Percentiles rank a stretch among this genome's conserved stretches.
Evolutionary conservation across 2,329 filamentous ascomycete species (phyloP).

Genomic region (Aspergillus awamori): DNA sequence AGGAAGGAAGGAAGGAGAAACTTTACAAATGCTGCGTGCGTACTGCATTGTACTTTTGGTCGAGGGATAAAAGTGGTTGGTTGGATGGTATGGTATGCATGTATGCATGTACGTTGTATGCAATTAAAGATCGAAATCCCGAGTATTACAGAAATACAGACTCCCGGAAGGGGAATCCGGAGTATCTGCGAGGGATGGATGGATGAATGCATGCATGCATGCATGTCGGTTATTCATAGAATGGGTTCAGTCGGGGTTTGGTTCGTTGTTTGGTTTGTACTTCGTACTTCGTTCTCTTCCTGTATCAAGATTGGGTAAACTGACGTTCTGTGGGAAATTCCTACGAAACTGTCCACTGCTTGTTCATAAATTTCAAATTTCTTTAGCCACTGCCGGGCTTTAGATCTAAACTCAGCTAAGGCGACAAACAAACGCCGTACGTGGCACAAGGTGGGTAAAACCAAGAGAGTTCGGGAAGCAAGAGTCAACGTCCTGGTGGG

Average conservation of each 20-base stretch:
- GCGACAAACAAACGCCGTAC: slow-evolving; percentile 28
- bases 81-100: background rate
- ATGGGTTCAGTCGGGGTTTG: background rate
- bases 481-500: slow-evolving; percentile 22
- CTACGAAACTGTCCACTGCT: background rate
- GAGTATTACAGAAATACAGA: background rate
- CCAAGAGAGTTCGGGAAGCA: slow-evolving; percentile 25
- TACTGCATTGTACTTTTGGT: too few relatives aligned
- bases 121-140: too few relatives aligned
- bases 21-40: too few relatives aligned
- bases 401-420: slow-evolving; percentile 31
- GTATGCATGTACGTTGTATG: background rate
- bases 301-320: too few relatives aligned
- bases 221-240: background rate
- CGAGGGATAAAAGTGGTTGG: background rate
- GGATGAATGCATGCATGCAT: background rate
- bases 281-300: background rate
- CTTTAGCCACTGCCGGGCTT: slow-evolving; percentile 28
- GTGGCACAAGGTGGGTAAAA: slow-evolving; percentile 24
- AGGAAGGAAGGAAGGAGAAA: too few relatives aligned
- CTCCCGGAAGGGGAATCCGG: background rate
- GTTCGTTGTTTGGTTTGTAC: background rate
- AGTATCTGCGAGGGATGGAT: background rate
- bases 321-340: too few relatives aligned
- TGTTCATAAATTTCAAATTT: slow-evolving; percentile 25